Conservation (phyloP, 2,329 filamentous ascomycete species). For the Fusarium mexicanum region DNA sequence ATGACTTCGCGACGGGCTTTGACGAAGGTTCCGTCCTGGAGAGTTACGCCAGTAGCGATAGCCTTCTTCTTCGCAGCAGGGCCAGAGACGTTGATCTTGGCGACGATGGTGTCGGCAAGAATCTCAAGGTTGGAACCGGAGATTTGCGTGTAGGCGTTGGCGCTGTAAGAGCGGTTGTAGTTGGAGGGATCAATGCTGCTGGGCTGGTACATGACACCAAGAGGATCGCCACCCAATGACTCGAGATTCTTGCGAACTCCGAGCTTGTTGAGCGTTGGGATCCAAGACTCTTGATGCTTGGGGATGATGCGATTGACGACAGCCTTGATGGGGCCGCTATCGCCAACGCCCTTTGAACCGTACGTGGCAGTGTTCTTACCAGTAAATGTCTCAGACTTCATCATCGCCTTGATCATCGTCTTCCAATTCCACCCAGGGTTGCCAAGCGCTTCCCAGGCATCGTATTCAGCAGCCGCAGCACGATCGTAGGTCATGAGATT, state of each 20-base stretch:
- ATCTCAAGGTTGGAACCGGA: conserved; percentile 52
- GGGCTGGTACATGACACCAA: conserved; percentile 60
- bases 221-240: conserved; percentile 56
- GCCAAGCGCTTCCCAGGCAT: conserved; percentile 51
- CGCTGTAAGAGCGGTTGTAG: conserved; percentile 59
- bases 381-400: conserved; percentile 31
- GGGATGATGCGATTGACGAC: conserved; percentile 55
- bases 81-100: conserved; percentile 23
- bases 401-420: conserved; percentile 26
- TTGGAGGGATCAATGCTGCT: conserved; percentile 55
- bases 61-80: conserved; percentile 31
- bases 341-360: conserved; percentile 30
- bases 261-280: conserved; percentile 55
- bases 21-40: conserved; percentile 21
- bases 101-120: conserved; percentile 32
- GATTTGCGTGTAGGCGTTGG: conserved; percentile 56
- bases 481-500: conserved; percentile 47
- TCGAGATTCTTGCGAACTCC: conserved; percentile 51
- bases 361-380: conserved; percentile 36
- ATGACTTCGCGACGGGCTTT: conserved; percentile 38
- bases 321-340: conserved; percentile 37
- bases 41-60: conserved; percentile 30
- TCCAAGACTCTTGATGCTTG: conserved; percentile 54
- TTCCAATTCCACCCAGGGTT: conserved; percentile 52
- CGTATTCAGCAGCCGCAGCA: conserved; percentile 42